phyloP scores from a whole-genome alignment of 2,329 filamentous ascomycete species.

The Aspergillus brunneoviolaceus region DNA sequence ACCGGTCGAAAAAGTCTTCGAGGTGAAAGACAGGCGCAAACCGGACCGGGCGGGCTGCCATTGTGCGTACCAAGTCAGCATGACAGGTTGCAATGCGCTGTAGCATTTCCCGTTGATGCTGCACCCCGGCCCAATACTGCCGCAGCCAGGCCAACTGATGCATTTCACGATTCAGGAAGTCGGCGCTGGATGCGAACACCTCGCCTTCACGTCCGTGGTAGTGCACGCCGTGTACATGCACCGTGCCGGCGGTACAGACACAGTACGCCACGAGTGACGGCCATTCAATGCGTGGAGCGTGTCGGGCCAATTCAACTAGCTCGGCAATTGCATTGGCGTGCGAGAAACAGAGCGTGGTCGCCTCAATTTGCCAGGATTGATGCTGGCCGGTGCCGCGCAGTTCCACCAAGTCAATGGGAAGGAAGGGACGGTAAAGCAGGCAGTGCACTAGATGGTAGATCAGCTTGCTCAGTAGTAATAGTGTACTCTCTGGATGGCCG shows the following conservation, averaged over 20 bases:
- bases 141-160: slow-evolving; percentile 74
- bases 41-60: slow-evolving; percentile 67
- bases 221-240: slow-evolving; percentile 82
- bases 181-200: slow-evolving; percentile 63
- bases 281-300: slow-evolving; percentile 75
- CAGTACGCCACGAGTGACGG: slow-evolving; percentile 84
- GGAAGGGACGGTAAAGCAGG: slow-evolving; percentile 80
- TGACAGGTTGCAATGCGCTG: slow-evolving; percentile 78
- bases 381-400: slow-evolving; percentile 78
- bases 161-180: slow-evolving; percentile 76
- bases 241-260: slow-evolving; percentile 80
- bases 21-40: slow-evolving; percentile 79
- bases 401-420: slow-evolving; percentile 80
- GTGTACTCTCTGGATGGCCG: slow-evolving; percentile 73
- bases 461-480: slow-evolving; percentile 77
- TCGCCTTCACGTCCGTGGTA: slow-evolving; percentile 66
- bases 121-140: slow-evolving; percentile 72
- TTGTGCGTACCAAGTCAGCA: slow-evolving; percentile 71
- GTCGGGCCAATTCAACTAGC: slow-evolving; percentile 74
- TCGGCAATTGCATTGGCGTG: slow-evolving; percentile 87
- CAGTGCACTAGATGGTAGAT: slow-evolving; percentile 87
- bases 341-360: slow-evolving; percentile 80
- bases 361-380: slow-evolving; percentile 90
- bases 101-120: slow-evolving; percentile 76
- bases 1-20: slow-evolving; percentile 85